Evolutionary conservation across 306 rosid genomes (phyloP).

Genomic region (Myrica gale): DNA sequence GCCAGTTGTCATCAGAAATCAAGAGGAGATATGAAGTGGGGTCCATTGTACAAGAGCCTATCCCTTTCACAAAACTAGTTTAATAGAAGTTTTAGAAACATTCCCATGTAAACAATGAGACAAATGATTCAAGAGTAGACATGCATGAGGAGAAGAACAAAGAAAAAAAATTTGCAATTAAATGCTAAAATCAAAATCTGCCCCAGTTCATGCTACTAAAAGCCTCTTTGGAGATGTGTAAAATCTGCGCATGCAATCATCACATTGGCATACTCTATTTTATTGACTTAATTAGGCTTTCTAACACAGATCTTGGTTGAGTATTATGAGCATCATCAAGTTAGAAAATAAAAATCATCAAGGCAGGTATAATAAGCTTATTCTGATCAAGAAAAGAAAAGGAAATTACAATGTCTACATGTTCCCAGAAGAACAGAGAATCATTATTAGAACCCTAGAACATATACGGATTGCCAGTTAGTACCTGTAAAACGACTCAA

Average conservation of each 20-base stretch:
- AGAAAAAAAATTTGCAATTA: neutral
- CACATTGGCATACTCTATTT: neutral
- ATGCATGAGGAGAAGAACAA: neutral
- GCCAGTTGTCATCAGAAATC: too few relatives aligned
- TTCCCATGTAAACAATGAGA: neutral
- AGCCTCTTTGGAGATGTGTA: neutral
- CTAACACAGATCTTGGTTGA: neutral
- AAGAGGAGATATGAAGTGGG: too few relatives aligned
- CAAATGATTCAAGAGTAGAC: neutral
- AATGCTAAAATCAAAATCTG: neutral
- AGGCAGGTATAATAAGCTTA: neutral
- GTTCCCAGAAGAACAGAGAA: neutral
- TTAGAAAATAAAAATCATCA: neutral
- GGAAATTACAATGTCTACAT: neutral
- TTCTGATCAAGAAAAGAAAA: neutral
- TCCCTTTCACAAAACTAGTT: neutral
- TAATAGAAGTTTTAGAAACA: neutral
- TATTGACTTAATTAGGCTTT: neutral
- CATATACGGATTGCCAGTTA: neutral
- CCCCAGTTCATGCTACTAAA: neutral
- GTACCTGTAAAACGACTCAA: slow-evolving; percentile 34
- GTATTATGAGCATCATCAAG: neutral
- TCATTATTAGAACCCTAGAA: neutral
- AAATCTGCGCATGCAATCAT: neutral
- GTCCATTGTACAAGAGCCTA: neutral